Percentiles rank a stretch among this genome's conserved stretches.
Conservation (phyloP, 2,329 filamentous ascomycete genomes). For the Fusarium sp. region DNA sequence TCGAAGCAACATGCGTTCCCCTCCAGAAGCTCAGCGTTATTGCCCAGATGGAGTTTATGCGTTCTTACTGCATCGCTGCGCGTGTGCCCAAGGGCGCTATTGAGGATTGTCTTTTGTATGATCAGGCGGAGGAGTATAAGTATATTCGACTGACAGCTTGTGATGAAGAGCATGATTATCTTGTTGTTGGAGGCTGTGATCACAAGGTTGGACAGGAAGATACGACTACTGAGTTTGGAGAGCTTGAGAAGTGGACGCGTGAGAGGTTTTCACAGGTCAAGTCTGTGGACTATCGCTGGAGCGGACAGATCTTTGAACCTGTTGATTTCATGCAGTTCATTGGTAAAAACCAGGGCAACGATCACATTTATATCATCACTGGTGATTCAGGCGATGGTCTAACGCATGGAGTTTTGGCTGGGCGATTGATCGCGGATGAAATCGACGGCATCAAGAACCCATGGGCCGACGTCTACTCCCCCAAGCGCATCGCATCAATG, state of each 20-base stretch:
- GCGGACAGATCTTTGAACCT: slow-evolving; percentile 65
- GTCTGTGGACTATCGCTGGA: slow-evolving; percentile 64
- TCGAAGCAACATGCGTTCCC: slow-evolving; percentile 65
- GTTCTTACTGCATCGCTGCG: slow-evolving; percentile 66
- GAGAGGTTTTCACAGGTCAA: slow-evolving; percentile 61
- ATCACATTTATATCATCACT: slow-evolving; percentile 62
- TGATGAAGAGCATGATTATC: slow-evolving; percentile 62
- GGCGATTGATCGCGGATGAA: slow-evolving; percentile 61
- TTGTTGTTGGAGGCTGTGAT: slow-evolving; percentile 65
- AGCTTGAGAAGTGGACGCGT: slow-evolving; percentile 63
- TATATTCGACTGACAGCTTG: slow-evolving; percentile 63
- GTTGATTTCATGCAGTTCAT: slow-evolving; percentile 65
- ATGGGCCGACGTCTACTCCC: slow-evolving; percentile 61
- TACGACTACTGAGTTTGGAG: slow-evolving; percentile 55
- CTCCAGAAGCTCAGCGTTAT: slow-evolving; percentile 64
- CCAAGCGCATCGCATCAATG: slow-evolving; percentile 56
- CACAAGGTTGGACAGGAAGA: slow-evolving; percentile 66
- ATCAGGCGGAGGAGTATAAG: slow-evolving; percentile 63
- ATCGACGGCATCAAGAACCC: slow-evolving; percentile 59
- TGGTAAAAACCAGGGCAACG: slow-evolving; percentile 61
- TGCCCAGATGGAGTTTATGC: slow-evolving; percentile 61
- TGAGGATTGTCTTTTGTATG: slow-evolving; percentile 65
- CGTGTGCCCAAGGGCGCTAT: slow-evolving; percentile 60
- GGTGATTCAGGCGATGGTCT: slow-evolving; percentile 67
- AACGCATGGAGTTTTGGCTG: slow-evolving; percentile 64